Evolutionary conservation across 192 early-diverging fungal genomes (phyloP), one percentile per base, ranked within the genome.

Genomic region (Rhizoclosmatium sp.): DNA sequence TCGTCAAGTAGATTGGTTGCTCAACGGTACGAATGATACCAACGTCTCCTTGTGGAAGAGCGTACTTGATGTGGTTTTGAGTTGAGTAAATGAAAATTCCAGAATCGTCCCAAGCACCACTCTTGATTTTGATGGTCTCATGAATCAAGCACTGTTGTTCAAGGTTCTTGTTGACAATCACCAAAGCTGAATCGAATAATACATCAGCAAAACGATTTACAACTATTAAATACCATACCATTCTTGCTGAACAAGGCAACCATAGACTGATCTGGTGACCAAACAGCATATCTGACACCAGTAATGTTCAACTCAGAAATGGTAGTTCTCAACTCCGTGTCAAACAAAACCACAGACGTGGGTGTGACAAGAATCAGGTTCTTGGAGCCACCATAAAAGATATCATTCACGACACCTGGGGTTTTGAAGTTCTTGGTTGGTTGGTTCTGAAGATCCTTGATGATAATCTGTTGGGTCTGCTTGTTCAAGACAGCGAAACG

Each of bases 41-140:
- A 70, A 93, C 95, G 85, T 99, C 98, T 62, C 97, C 97, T 72
- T 97, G 92, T 2, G 96, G 93, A 61, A 98, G 89, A 49, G 93
- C 93, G 83, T 97, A 99, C 86, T 99, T 99, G 86, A 99, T 92
- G 82, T 99, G 98, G 85, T 99, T 99, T 61, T 98, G 91, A 9
- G 97, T 98, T 49, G 96, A 95, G 86, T 98, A 99, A 39, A 98
- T 81, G 76, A 99, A 93, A 16, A 98, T 91, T 40, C 95, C 94
- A 42, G 89, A 88, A 41, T 94, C 94, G 76, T 98, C 97, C 97
- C 97, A 98, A 59, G 93, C 93, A 14, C 95, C 98, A 78, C 95
- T 95, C 88, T 99, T 99, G 83, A 98, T 96, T 80, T 96, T 93
- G 74, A 99, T 98, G 31, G 96, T 98, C 83, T 99, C 98, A 83